Conservation (phyloP, 1,284 basidiomycete species). For the Marasmius tenuissimus region DNA sequence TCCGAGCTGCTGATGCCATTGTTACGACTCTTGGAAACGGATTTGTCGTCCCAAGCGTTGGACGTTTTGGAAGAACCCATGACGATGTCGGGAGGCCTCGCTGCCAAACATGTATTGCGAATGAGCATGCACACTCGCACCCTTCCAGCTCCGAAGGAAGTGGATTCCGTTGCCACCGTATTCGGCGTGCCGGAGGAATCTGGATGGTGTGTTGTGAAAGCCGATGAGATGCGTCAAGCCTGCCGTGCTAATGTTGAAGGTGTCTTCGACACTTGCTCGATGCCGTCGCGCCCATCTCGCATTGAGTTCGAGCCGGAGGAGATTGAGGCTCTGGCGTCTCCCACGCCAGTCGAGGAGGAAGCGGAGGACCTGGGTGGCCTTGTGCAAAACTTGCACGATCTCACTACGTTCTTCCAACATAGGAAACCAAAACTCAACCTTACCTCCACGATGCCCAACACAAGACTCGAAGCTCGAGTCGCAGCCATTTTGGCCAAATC, state of each 20-base stretch:
- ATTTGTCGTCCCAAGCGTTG: conserved; percentile 82
- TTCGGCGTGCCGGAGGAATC: conserved; percentile 82
- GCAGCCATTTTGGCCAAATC: conserved; percentile 80
- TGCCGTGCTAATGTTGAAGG: conserved; percentile 80
- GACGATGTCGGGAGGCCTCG: conserved; percentile 71
- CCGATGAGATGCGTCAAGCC: conserved; percentile 56
- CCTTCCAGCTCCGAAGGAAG: conserved; percentile 35
- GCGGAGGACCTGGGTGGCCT: conserved; percentile 80
- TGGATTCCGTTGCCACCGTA: conserved; percentile 62
- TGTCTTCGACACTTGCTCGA: conserved; percentile 81
- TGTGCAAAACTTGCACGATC: conserved; percentile 83
- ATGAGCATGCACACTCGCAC: conserved; percentile 77
- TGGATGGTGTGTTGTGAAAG: conserved; percentile 83
- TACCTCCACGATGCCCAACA: conserved; percentile 39
- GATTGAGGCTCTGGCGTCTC: conserved; percentile 39
- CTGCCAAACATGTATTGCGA: conserved; percentile 81
- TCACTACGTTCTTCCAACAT: conserved; percentile 86
- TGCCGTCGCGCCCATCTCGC: conserved; percentile 70
- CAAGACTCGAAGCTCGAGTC: conserved; percentile 71
- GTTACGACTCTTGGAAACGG: conserved; percentile 82
- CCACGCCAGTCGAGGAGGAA: conserved; percentile 55
- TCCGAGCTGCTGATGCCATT: conserved; percentile 91
- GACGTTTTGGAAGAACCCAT: conserved; percentile 92
- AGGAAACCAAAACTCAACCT: conserved; percentile 24
- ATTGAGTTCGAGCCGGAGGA: conserved; percentile 67